Evolutionary conservation across 371 early-diverging fungal species (phyloP).

Genomic region (Rhizomucor miehei): DNA sequence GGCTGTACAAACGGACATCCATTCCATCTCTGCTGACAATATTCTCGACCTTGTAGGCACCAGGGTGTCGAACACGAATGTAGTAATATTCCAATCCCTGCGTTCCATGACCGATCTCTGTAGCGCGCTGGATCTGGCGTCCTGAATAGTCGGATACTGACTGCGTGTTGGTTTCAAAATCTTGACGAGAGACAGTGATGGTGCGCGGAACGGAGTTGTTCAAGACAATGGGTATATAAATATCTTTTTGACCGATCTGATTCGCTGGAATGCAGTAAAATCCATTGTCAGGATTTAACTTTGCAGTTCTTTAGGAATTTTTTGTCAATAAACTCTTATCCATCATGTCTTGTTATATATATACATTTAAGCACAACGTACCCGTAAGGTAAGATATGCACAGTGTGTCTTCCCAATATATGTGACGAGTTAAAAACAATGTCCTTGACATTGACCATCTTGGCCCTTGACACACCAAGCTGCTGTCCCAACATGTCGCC

Average conservation of each 20-base stretch:
- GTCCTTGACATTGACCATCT: constrained; percentile 39
- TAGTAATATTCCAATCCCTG: constrained; percentile 40
- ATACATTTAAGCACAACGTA: too few relatives aligned
- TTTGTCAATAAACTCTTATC: neutral
- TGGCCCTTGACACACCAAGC: constrained; percentile 36
- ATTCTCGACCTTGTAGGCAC: constrained; percentile 37
- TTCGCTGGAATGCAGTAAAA: constrained; percentile 38
- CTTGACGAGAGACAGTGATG: constrained; percentile 35
- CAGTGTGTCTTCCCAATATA: constrained; percentile 47
- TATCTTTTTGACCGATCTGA: constrained; percentile 29
- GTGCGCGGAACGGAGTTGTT: constrained; percentile 46
- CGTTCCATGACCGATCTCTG: constrained; percentile 34
- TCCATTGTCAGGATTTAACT: constrained; percentile 42
- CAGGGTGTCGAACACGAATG: constrained; percentile 31
- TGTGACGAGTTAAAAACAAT: constrained; percentile 39
- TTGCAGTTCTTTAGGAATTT: constrained; percentile 36
- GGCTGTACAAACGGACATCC: constrained; percentile 33
- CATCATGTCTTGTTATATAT: too few relatives aligned
- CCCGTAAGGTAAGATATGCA: constrained; percentile 52
- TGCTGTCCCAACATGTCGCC: constrained; percentile 35
- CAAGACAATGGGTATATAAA: constrained; percentile 44
- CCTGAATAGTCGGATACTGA: constrained; percentile 19
- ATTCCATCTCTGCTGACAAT: constrained; percentile 35
- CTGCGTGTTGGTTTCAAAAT: constrained; percentile 30
- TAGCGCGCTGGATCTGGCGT: constrained; percentile 36